These are phyloP conservation scores for Betula pendula DNA, from an alignment of 306 rosid species.

Conservation along the genomic window DNA sequence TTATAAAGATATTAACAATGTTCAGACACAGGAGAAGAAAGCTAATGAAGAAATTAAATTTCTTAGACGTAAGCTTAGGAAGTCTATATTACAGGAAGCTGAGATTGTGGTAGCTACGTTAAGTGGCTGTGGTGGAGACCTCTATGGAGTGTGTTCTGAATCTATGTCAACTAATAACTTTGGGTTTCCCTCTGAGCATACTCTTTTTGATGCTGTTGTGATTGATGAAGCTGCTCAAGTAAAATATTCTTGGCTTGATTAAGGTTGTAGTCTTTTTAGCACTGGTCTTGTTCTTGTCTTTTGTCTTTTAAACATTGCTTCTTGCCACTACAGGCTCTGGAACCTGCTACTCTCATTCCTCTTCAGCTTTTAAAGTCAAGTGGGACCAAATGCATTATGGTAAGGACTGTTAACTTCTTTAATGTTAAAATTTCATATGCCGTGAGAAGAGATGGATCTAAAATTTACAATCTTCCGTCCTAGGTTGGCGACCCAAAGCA, in stretches of 20 bases:
- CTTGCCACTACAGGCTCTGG: conserved; percentile 69
- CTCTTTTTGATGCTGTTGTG: conserved; percentile 87
- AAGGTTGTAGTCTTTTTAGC: conserved; percentile 21
- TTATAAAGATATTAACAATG: conserved; percentile 76
- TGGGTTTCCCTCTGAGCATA: conserved; percentile 76
- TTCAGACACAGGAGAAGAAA: conserved; percentile 80
- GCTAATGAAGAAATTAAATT: conserved; percentile 69
- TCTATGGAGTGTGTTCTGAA: conserved; percentile 87
- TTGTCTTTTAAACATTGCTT: conserved; percentile 28
- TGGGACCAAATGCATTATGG: conserved; percentile 88
- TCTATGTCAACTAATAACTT: conserved; percentile 67
- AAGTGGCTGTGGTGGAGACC: conserved; percentile 94
- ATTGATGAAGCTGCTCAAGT: conserved; percentile 98
- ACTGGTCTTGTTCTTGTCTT: conserved; percentile 14
- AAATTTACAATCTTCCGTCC: conserved; percentile 33
- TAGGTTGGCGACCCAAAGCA: conserved; percentile 99
- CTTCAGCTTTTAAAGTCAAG: conserved; percentile 88
- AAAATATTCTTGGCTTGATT: conserved; percentile 35
- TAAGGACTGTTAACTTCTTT: conserved; percentile 33
- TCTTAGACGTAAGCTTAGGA: conserved; percentile 73
- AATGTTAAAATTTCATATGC: conserved; percentile 21
- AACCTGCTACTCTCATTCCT: conserved; percentile 97
- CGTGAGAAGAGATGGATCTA: conserved; percentile 35
- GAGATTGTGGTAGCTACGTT: conserved; percentile 87
- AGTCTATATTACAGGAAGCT: conserved; percentile 86